These are phyloP conservation scores for Flaveria sonorensis DNA, from an alignment of 129 eudicot genomes.

Conservation along the genomic window DNA sequence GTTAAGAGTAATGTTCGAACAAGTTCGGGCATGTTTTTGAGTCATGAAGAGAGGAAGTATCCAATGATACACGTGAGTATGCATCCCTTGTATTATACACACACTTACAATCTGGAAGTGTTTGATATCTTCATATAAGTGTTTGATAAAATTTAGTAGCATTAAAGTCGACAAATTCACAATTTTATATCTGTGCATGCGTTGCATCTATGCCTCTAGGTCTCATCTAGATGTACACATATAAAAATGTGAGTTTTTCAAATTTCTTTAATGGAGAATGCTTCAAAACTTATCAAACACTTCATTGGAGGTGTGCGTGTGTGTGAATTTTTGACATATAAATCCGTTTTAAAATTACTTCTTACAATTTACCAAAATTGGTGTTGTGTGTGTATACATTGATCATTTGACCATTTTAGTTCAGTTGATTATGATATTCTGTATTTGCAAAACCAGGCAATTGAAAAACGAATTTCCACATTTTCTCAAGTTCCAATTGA, in stretches of 20 bases:
- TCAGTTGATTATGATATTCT: slow-evolving; percentile 7
- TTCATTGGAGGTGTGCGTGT: not conserved
- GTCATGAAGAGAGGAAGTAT: slow-evolving; percentile 65
- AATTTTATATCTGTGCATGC: not conserved
- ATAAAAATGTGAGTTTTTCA: not conserved
- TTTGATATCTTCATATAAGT: not conserved
- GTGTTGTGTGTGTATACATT: not conserved
- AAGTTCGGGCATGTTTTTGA: slow-evolving; percentile 97
- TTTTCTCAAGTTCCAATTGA: slow-evolving; percentile 91
- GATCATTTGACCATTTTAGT: not conserved
- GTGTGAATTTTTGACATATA: not conserved
- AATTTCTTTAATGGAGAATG: not conserved
- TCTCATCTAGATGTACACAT: not conserved
- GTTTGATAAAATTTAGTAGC: not conserved
- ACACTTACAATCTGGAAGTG: not conserved
- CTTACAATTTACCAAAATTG: not conserved
- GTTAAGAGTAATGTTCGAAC: slow-evolving; percentile 87
- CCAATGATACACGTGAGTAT: slow-evolving; percentile 76
- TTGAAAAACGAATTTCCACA: slow-evolving; percentile 82
- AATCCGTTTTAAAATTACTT: not conserved
- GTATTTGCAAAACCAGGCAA: slow-evolving; percentile 51
- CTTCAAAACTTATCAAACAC: not conserved
- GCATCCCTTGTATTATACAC: not conserved
- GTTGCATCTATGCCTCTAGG: not conserved
- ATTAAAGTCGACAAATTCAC: not conserved